Evolutionary conservation across 2,329 filamentous ascomycete species (phyloP), one percentile per base, ranked within the genome.

Genomic region (Penicillium psychrosexuale): DNA sequence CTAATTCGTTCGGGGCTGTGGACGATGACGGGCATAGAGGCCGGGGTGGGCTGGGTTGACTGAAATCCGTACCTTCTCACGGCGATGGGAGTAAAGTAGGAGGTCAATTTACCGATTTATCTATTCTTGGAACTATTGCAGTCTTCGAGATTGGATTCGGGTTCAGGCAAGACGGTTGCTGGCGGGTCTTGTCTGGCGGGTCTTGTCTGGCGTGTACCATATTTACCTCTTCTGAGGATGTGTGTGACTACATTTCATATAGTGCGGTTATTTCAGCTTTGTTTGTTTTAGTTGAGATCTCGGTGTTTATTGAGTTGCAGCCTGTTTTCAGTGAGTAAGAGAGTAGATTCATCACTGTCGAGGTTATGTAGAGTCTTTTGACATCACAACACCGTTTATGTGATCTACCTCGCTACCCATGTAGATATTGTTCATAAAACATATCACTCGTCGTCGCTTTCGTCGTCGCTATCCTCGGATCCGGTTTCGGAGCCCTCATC

Each of bases 381-480:
- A 47, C 44, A 54, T 31, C 24, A 36, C 47, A 34, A 17, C 13
- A 51, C 31, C 33, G 33, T 59, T 28, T 55, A 52, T 53, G 31
- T 53, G 47, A 54, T 63, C 55, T 58, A 59, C 49, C 27, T 53
- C 43, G 45, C 24, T 37, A 52, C 44, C 47, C n/a, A 15, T 40
- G 40, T 56, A 56, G 53, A 55, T 8, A 47, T 40, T 8, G 8
- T 47, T 51, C 55, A 45, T 59, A 47, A 53, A 42, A 47, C 49
- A 59, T 65, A 42, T 70, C 67, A 50, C 68, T 69, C 63, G 7
- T 62, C 63, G 51, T 71, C 71, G 24, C 75, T 75, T 0, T 84
- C 81, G 0, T 80, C 79, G 0, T 81, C 79, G 13, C 46, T 30
- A 0, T 36, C 44, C 0, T 79, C 78, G 0, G 78, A 80, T 33